phyloP scores from a whole-genome alignment of 352 stramenopile genomes.

The Phytopythium sindhum region DNA sequence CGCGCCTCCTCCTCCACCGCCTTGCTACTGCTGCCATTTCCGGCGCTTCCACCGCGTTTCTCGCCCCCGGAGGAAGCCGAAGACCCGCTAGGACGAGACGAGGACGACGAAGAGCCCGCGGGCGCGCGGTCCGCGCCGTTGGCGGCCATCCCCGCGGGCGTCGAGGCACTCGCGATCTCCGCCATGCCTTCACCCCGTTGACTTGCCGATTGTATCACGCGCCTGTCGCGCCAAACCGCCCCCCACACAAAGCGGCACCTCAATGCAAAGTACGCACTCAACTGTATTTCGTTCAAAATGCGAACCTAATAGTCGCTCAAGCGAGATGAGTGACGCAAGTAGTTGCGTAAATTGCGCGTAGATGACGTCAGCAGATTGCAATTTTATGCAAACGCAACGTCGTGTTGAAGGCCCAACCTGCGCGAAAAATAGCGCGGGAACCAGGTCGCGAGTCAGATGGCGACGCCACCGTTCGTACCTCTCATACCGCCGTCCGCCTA shows the following conservation, averaged over 20 bases:
- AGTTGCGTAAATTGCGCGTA: neutral
- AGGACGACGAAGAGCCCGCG: neutral
- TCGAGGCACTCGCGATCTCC: conserved; percentile 3
- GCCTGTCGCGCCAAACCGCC: neutral
- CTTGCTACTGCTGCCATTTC: conserved; percentile 16
- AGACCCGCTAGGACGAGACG: neutral
- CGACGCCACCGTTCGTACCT: neutral
- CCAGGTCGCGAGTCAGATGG: neutral
- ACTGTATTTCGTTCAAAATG: neutral
- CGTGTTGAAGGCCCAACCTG: neutral
- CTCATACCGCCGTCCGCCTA: neutral
- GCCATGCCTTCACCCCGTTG: neutral
- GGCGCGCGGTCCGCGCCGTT: neutral
- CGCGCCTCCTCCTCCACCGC: conserved; percentile 30
- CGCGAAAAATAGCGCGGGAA: conserved; percentile 2
- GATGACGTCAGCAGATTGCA: neutral
- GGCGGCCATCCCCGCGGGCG: neutral
- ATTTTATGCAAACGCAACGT: conserved; percentile 3
- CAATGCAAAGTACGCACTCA: neutral
- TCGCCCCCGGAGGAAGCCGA: neutral
- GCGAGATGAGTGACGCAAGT: neutral
- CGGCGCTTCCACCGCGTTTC: conserved; percentile 6
- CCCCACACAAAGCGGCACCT: neutral
- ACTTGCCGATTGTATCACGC: neutral
- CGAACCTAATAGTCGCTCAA: neutral